Conservation (phyloP, 1,284 basidiomycete genomes). For the Cutaneotrichosporon dermatis region DNA sequence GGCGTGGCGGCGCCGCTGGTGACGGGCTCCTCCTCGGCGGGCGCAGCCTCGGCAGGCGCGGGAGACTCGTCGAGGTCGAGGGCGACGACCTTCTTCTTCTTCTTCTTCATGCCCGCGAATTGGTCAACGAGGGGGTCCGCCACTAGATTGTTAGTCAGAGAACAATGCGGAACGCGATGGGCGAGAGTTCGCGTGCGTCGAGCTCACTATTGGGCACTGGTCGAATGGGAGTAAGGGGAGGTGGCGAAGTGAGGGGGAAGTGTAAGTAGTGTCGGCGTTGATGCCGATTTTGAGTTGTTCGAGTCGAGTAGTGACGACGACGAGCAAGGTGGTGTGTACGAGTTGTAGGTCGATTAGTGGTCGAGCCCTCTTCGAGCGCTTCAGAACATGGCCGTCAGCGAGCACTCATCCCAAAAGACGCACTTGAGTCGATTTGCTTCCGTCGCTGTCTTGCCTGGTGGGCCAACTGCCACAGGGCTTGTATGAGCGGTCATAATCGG, state of each 20-base stretch:
- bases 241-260: not conserved
- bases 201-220: slow-evolving; percentile 2
- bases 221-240: not conserved
- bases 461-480: no score
- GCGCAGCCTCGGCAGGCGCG: slow-evolving; percentile 25
- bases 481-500: no score
- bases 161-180: not conserved
- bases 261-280: not conserved
- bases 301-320: not conserved
- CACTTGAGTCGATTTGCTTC: no score
- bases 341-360: not conserved
- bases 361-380: no score
- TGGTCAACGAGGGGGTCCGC: slow-evolving; percentile 50
- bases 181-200: not conserved
- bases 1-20: slow-evolving; percentile 34
- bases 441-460: no score
- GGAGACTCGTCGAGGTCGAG: slow-evolving; percentile 46
- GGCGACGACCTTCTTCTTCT: slow-evolving; percentile 52
- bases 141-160: slow-evolving; percentile 25
- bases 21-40: slow-evolving; percentile 27
- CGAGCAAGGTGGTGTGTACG: not conserved
- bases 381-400: no score
- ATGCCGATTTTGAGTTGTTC: not conserved
- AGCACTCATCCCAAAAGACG: no score
- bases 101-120: slow-evolving; percentile 55